Evolutionary conservation across 2,329 filamentous ascomycete species (phyloP).

Genomic region (Cyphellophora attinorum): DNA sequence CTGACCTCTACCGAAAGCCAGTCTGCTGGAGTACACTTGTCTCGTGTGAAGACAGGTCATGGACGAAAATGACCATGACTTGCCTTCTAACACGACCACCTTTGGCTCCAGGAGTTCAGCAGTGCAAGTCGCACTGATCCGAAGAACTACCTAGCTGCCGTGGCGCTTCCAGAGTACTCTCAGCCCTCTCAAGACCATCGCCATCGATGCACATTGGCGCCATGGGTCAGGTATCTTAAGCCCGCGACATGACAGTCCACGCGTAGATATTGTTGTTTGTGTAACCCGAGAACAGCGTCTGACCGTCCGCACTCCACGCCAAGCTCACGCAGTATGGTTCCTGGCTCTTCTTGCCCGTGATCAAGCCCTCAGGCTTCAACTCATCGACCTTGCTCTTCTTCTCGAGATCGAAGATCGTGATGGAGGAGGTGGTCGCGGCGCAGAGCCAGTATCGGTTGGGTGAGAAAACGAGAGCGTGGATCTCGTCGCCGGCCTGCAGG

Average conservation of each 20-base stretch:
- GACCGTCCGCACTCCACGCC: conserved; percentile 96
- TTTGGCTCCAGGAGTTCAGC: too few species aligned
- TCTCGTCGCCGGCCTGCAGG: conserved; percentile 98
- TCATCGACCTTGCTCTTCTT: conserved; percentile 87
- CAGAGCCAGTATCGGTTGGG: conserved; percentile 99
- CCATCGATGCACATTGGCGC: background rate
- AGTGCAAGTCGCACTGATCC: too few species aligned
- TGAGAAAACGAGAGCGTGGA: conserved; percentile 99
- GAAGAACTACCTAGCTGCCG: too few species aligned
- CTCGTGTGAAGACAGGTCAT: too few species aligned
- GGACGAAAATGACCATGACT: too few species aligned
- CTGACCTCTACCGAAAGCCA: too few species aligned
- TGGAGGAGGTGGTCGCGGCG: conserved; percentile 91
- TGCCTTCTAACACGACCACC: too few species aligned
- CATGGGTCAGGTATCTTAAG: too few species aligned
- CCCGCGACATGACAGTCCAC: conserved; percentile 95
- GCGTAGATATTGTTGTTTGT: conserved; percentile 99
- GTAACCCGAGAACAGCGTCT: conserved; percentile 99
- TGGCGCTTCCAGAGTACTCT: too few species aligned
- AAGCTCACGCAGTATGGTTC: conserved; percentile 97
- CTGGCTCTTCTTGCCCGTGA: conserved; percentile 96
- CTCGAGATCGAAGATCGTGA: conserved; percentile 99
- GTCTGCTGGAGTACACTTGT: too few species aligned
- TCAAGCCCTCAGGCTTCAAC: conserved; percentile 95
- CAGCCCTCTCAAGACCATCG: too few species aligned